Conservation (phyloP, 805 yeast species). For the Candida chauliodis region DNA sequence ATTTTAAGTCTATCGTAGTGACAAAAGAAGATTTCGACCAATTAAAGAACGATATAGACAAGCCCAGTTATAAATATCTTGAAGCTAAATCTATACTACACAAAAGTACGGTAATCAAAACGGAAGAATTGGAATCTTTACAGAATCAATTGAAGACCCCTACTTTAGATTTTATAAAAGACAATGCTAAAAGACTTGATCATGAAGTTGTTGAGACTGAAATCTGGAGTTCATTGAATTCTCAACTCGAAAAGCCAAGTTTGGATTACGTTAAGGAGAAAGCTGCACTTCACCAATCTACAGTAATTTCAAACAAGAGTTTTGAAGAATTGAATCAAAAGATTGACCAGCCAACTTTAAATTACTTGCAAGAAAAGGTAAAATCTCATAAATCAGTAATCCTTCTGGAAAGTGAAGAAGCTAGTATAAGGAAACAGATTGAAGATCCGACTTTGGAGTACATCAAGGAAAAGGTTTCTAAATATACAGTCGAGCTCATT, state of each 20-base stretch:
- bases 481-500: not conserved
- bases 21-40: conserved; percentile 10
- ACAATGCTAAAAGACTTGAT: conserved; percentile 18
- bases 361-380: conserved; percentile 17
- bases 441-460: conserved; percentile 24
- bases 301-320: conserved; percentile 13
- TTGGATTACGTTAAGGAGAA: conserved; percentile 18
- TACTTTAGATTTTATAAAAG: conserved; percentile 18
- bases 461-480: conserved; percentile 16
- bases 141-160: conserved; percentile 15
- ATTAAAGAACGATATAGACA: conserved; percentile 6
- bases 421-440: conserved; percentile 11
- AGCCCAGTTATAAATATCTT: conserved; percentile 23
- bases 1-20: conserved; percentile 13
- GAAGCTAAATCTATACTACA: conserved; percentile 15
- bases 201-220: conserved; percentile 12
- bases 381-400: conserved; percentile 26
- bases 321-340: conserved; percentile 10
- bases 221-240: conserved; percentile 9
- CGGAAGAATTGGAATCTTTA: conserved; percentile 8
- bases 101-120: conserved; percentile 11
- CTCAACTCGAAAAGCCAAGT: conserved; percentile 14
- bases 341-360: conserved; percentile 9
- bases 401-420: conserved; percentile 4
- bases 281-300: conserved; percentile 11